A percentile compares a stretch with the other conserved stretches of the same genome.
Conservation (phyloP, 768 basidiomycete genomes). For the Collybia sp. region DNA sequence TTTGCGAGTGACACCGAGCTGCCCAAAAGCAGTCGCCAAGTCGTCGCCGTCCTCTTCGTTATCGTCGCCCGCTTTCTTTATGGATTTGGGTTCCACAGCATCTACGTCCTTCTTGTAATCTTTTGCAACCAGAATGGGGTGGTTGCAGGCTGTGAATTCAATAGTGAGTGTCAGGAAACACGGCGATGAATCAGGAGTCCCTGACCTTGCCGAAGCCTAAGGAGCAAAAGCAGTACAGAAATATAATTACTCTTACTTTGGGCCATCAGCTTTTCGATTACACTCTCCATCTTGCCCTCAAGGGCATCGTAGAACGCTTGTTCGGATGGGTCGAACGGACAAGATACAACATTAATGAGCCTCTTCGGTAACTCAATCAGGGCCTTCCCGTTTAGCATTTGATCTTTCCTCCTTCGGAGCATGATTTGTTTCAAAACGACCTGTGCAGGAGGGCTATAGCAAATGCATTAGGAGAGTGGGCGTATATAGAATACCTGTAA, state of each 20-base stretch:
- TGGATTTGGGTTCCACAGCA: conserved; percentile 63
- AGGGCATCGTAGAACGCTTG: conserved; percentile 73
- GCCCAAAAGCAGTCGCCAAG: conserved; percentile 68
- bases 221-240: conserved; percentile 63
- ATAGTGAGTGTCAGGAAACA: conserved; percentile 1
- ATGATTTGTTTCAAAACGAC: conserved; percentile 82
- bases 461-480: background rate
- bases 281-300: conserved; percentile 59
- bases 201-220: conserved; percentile 87
- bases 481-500: conserved; percentile 51
- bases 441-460: conserved; percentile 24
- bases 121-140: conserved; percentile 77
- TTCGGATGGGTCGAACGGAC: conserved; percentile 75
- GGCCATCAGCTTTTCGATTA: conserved; percentile 64
- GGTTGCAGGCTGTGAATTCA: conserved; percentile 70
- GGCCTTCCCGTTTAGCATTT: conserved; percentile 70
- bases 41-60: conserved; percentile 65
- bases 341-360: conserved; percentile 64
- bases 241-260: conserved; percentile 53
- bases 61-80: conserved; percentile 43
- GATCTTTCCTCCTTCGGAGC: conserved; percentile 82
- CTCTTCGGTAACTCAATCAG: conserved; percentile 80
- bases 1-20: conserved; percentile 63
- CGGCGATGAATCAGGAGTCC: conserved; percentile 1
- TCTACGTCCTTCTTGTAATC: conserved; percentile 72